Conservation (phyloP, 257 asterid genomes). For the Jacaranda copaia region DNA sequence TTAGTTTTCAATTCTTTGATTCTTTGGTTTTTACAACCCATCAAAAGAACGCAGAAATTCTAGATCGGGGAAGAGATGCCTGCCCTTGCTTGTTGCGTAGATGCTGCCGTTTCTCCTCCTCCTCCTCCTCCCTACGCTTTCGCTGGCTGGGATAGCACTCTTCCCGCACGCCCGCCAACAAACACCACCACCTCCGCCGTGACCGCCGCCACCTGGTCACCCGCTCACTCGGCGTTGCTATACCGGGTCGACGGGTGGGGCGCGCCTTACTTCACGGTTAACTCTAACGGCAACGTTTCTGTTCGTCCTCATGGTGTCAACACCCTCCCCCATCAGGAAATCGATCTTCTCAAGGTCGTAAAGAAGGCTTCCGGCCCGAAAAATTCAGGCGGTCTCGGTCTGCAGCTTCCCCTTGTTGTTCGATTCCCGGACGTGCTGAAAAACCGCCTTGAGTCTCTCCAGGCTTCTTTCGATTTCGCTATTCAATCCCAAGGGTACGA, state of each 20-base stretch:
- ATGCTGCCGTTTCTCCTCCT: slow-evolving; percentile 63
- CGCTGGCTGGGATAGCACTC: slow-evolving; percentile 61
- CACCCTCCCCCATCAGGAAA: slow-evolving; percentile 83
- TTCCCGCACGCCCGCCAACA: slow-evolving; percentile 57
- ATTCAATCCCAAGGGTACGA: slow-evolving; percentile 70
- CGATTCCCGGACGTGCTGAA: slow-evolving; percentile 88
- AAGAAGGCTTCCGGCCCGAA: slow-evolving; percentile 83
- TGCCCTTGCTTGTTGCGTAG: slow-evolving; percentile 82
- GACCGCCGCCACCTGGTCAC: slow-evolving; percentile 60
- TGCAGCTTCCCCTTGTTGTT: slow-evolving; percentile 77
- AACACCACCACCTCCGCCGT: slow-evolving; percentile 35
- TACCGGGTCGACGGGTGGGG: slow-evolving; percentile 95
- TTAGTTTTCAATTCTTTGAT: slow-evolving; percentile 54
- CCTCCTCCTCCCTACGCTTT: slow-evolving; percentile 68
- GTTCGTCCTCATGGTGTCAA: slow-evolving; percentile 69
- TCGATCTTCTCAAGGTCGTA: slow-evolving; percentile 89
- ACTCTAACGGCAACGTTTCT: slow-evolving; percentile 74
- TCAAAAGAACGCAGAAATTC: slow-evolving; percentile 31
- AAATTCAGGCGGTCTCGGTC: slow-evolving; percentile 76
- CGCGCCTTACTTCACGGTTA: slow-evolving; percentile 86
- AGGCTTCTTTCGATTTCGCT: slow-evolving; percentile 70
- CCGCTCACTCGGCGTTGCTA: slow-evolving; percentile 67
- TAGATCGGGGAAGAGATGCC: slow-evolving; percentile 81
- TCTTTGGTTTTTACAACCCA: slow-evolving; percentile 42
- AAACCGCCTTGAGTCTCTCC: slow-evolving; percentile 76